Evolutionary conservation across 1,284 basidiomycete species (phyloP).

Genomic region (Xerocomus minutiporus): DNA sequence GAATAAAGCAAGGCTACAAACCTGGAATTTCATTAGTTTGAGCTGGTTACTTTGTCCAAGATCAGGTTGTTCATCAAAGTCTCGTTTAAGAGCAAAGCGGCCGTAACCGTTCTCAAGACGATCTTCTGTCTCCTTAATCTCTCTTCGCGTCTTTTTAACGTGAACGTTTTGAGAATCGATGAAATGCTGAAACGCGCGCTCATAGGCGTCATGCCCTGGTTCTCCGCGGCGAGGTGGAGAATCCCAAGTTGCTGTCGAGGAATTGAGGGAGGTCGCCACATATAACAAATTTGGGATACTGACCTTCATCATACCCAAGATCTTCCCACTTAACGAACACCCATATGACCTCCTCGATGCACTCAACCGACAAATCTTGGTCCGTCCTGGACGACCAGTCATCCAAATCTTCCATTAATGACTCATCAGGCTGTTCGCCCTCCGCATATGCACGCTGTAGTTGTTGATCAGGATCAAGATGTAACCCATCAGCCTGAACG

Average conservation of each 20-base stretch:
- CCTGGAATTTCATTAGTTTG: constrained; percentile 84
- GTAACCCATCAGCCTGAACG: constrained; percentile 31
- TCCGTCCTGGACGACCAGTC: constrained; percentile 55
- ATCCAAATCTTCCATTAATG: constrained; percentile 49
- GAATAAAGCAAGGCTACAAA: constrained; percentile 26
- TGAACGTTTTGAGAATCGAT: constrained; percentile 59
- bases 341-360: constrained; percentile 67
- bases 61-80: constrained; percentile 45
- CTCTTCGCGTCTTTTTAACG: constrained; percentile 47
- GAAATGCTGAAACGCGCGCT: constrained; percentile 61
- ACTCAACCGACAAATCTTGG: constrained; percentile 42
- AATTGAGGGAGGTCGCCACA: constrained; percentile 1
- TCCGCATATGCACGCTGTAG: constrained; percentile 42
- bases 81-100: constrained; percentile 43
- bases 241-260: constrained; percentile 77
- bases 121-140: constrained; percentile 40
- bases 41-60: constrained; percentile 60
- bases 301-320: constrained; percentile 84
- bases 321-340: constrained; percentile 88
- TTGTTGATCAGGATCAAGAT: constrained; percentile 30
- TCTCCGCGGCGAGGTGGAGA: constrained; percentile 68
- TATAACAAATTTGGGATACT: constrained; percentile 17
- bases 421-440: constrained; percentile 55
- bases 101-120: constrained; percentile 47
- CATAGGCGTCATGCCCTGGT: constrained; percentile 58